phyloP scores from a whole-genome alignment of 2,329 filamentous ascomycete genomes.

The Corniculantispora saksenae region DNA sequence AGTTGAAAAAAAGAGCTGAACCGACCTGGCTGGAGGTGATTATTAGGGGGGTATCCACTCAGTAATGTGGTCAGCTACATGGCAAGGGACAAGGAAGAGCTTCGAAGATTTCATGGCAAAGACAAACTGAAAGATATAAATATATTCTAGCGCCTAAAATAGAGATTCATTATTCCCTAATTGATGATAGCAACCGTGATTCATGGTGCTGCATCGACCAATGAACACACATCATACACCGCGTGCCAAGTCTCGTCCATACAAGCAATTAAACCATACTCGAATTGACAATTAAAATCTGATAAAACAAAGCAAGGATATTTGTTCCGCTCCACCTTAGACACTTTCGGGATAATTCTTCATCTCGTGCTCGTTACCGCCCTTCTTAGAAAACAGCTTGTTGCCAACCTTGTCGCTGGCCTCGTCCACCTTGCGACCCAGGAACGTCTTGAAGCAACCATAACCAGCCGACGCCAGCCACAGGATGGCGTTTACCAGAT shows the following conservation, averaged over 20 bases:
- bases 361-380: conserved; percentile 15
- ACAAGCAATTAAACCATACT: not conserved
- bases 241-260: not conserved
- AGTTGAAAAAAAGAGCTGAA: not conserved
- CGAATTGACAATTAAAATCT: not conserved
- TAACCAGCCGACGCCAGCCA: conserved; percentile 58
- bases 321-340: not conserved
- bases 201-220: not conserved
- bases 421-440: conserved; percentile 43
- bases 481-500: conserved; percentile 65
- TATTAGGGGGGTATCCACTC: conserved; percentile 10
- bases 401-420: conserved; percentile 39
- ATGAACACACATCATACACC: not conserved
- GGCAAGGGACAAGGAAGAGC: not conserved
- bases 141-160: not conserved
- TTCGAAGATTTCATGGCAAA: not conserved
- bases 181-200: not conserved
- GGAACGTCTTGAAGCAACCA: conserved; percentile 41
- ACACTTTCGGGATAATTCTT: conserved; percentile 33
- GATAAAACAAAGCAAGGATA: not conserved
- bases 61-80: not conserved
- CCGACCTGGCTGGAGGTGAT: not conserved
- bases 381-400: conserved; percentile 41
- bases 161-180: not conserved
- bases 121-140: not conserved